Evolutionary conservation across 306 rosid species (phyloP).

Genomic region (Pachyrhizus erosus): DNA sequence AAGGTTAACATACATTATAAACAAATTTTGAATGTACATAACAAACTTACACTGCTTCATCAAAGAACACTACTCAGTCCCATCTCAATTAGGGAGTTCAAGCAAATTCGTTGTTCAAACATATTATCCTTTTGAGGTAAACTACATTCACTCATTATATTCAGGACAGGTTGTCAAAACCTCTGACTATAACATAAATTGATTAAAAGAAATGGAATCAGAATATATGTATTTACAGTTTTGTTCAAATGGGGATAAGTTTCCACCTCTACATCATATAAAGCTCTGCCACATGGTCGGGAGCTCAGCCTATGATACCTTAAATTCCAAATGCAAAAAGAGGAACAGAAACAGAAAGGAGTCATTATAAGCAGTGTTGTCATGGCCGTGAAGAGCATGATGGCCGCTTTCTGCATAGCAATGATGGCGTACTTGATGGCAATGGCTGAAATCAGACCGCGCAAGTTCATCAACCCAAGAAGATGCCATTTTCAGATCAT

Average conservation of each 20-base stretch:
- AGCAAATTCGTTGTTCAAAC: not conserved
- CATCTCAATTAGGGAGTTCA: not conserved
- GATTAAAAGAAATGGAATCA: not conserved
- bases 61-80: too few relatives aligned
- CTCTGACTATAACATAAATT: not conserved
- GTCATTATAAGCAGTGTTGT: too few relatives aligned
- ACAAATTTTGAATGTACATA: too few relatives aligned
- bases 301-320: not conserved
- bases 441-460: too few relatives aligned
- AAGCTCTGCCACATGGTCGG: not conserved
- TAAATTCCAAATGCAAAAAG: not conserved
- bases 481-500: too few relatives aligned
- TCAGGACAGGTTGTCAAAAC: not conserved
- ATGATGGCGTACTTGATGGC: too few relatives aligned
- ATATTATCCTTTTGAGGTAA: not conserved
- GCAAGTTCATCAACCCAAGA: too few relatives aligned
- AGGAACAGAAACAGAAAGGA: not conserved
- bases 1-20: too few relatives aligned
- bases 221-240: not conserved
- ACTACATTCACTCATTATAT: not conserved
- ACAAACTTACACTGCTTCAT: too few relatives aligned
- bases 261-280: not conserved
- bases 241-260: not conserved
- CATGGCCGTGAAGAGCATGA: too few relatives aligned
- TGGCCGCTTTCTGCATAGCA: too few relatives aligned